These are phyloP conservation scores for Candida glaebosa DNA, from an alignment of 805 yeast species.

Conservation along the genomic window DNA sequence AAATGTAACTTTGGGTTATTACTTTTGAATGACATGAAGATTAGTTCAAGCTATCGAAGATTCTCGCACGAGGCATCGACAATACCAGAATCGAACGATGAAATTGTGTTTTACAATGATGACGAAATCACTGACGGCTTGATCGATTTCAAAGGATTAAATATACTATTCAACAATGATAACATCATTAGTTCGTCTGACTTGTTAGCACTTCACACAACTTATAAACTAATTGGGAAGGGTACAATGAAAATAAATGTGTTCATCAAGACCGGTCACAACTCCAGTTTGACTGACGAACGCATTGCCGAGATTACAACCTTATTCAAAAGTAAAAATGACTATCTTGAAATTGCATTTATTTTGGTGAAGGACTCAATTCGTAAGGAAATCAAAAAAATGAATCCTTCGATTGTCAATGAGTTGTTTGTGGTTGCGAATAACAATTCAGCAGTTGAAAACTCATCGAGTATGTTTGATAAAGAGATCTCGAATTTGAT, in stretches of 20 bases:
- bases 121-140: conserved; percentile 11
- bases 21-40: conserved; percentile 18
- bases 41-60: not conserved
- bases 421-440: conserved; percentile 25
- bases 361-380: conserved; percentile 15
- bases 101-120: conserved; percentile 1
- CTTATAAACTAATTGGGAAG: conserved; percentile 17
- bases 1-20: conserved; percentile 32
- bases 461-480: conserved; percentile 12
- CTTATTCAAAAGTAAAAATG: conserved; percentile 9
- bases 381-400: conserved; percentile 11
- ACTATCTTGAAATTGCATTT: conserved; percentile 11
- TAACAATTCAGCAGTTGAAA: conserved; percentile 11
- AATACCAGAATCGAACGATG: not conserved
- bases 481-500: conserved; percentile 20
- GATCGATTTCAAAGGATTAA: conserved; percentile 16
- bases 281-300: conserved; percentile 12
- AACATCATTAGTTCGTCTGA: conserved; percentile 33
- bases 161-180: conserved; percentile 28
- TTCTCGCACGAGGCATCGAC: not conserved
- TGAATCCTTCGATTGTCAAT: conserved; percentile 10
- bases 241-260: conserved; percentile 15
- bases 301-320: conserved; percentile 14
- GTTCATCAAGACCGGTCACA: conserved; percentile 13
- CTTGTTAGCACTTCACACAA: conserved; percentile 27